Base-by-base conservation (phyloP, 768 basidiomycete species). In the Pleurotus pulmonarius region DNA sequence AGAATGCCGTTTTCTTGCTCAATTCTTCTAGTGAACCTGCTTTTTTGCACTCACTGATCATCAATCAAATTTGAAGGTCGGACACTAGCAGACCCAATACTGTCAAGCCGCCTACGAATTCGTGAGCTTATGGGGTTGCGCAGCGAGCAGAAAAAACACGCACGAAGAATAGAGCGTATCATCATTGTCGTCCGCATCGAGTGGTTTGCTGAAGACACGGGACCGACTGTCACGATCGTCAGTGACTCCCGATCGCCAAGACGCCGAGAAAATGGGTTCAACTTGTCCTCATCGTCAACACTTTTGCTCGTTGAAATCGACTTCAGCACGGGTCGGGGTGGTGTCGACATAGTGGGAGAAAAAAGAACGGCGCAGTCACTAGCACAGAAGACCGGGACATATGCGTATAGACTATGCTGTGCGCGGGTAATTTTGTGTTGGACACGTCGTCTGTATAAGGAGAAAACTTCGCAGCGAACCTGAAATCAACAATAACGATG, bases 141-240 rank as follows among this genome's bases (percentile, higher is more conserved):
- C 47, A 29, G 25, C 4, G 24, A 3, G 12, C 24, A 9, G 20
- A 12, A 25, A 16, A 34, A 11, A 51, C 26, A 6, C 49, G 3
- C 26, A 29, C 26, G 34, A 51, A 51, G 49, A 22, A n/a, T 48
- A 48, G 22, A 51, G 49, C 15, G 49, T 51, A 38, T 38, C 49
- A 16, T 51, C 49, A 9, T 29, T 51, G 16, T 51, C 49, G n/a
- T 18, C 49, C 7, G 34, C 25, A 39, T 26, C 46, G 24, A 12
- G 22, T 12, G 24, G 18, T n/a, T 26, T 20, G 29, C 46, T 22
- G 29, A 34, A 51, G 49, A 18, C 49, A 15, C 15, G 25, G 25
- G 49, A 49, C 25, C n/a, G 49, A 51, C 49, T 51, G n/a, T 13
- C 5, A 16, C 11, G 41, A 44, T 44, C n/a, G n/a, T 16, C 41